Conservation (phyloP, 2,329 filamentous ascomycete species). For the Chalara sp. region DNA sequence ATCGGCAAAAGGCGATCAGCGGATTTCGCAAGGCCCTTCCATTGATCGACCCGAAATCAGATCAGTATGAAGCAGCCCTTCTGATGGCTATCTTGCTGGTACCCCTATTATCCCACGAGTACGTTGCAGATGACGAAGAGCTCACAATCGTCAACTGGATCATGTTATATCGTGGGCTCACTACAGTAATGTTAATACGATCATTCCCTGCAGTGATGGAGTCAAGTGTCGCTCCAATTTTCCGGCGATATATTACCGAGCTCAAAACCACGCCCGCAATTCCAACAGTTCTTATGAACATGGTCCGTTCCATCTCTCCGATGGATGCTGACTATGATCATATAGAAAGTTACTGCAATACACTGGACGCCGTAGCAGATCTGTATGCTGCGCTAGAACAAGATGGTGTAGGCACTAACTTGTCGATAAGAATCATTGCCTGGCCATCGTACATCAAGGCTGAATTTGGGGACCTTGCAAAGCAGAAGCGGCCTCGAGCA, state of each 20-base stretch:
- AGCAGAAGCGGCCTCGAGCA: slow-evolving; percentile 11
- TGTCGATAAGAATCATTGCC: slow-evolving; percentile 19
- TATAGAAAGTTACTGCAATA: slow-evolving; percentile 17
- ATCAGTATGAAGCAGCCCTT: slow-evolving; percentile 20
- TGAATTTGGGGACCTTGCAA: slow-evolving; percentile 6
- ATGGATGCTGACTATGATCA: slow-evolving; percentile 19
- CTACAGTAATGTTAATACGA: slow-evolving; percentile 10
- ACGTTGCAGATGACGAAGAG: slow-evolving; percentile 10
- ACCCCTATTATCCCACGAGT: slow-evolving; percentile 16
- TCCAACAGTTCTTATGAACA: slow-evolving; percentile 16
- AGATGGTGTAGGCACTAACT: slow-evolving; percentile 13
- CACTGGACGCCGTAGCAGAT: slow-evolving; percentile 18
- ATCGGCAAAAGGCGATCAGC: slow-evolving; percentile 17
- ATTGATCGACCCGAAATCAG: slow-evolving; percentile 6
- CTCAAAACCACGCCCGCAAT: slow-evolving; percentile 15
- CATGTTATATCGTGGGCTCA: slow-evolving; percentile 18
- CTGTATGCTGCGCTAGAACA: slow-evolving; percentile 22
- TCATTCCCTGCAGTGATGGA: not conserved
- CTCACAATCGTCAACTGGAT: slow-evolving; percentile 21
- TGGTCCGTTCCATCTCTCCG: slow-evolving; percentile 16
- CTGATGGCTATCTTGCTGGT: slow-evolving; percentile 21
- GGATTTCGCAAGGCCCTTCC: slow-evolving; percentile 18
- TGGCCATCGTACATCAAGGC: slow-evolving; percentile 16
- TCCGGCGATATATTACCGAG: slow-evolving; percentile 14
- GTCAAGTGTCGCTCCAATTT: slow-evolving; percentile 16